A percentile compares a stretch with the other conserved stretches of the same genome.
Conservation (phyloP, 768 basidiomycete genomes). For the Naganishia antarctica region DNA sequence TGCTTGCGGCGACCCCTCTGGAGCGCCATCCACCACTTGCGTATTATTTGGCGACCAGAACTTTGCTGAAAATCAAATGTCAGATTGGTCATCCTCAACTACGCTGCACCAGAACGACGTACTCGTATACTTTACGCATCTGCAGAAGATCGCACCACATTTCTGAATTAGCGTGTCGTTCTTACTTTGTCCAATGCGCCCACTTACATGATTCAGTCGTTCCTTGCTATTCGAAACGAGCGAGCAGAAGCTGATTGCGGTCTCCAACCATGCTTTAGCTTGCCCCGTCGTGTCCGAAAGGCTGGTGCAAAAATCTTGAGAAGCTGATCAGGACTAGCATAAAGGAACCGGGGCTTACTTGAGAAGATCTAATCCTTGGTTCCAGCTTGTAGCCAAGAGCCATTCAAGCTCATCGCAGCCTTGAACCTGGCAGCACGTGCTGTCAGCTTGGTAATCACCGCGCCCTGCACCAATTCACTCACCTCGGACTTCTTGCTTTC, state of each 20-base stretch:
- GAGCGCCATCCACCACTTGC: too few relatives aligned
- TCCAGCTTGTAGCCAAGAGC: slow-evolving; percentile 13
- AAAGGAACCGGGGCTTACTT: background rate
- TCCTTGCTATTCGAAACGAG: background rate
- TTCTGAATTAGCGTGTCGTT: background rate
- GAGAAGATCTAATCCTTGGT: slow-evolving; percentile 13
- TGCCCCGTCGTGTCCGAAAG: slow-evolving; percentile 7
- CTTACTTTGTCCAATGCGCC: background rate
- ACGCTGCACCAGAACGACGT: background rate
- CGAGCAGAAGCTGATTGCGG: slow-evolving; percentile 6
- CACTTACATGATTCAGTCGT: slow-evolving; percentile 1
- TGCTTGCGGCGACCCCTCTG: too few relatives aligned
- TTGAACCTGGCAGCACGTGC: background rate
- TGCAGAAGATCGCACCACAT: background rate
- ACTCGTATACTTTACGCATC: slow-evolving; percentile 17
- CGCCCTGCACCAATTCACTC: background rate
- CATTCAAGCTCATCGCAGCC: slow-evolving; percentile 6
- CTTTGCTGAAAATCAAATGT: background rate
- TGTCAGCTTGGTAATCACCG: background rate
- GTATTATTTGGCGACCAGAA: background rate
- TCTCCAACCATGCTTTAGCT: slow-evolving; percentile 10
- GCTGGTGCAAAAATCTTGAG: background rate
- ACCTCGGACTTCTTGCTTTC: background rate
- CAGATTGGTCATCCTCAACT: background rate
- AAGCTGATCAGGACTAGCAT: background rate